These are phyloP conservation scores for Aspergillus piperis DNA, from an alignment of 2,329 filamentous ascomycete genomes.

Conservation along the genomic window DNA sequence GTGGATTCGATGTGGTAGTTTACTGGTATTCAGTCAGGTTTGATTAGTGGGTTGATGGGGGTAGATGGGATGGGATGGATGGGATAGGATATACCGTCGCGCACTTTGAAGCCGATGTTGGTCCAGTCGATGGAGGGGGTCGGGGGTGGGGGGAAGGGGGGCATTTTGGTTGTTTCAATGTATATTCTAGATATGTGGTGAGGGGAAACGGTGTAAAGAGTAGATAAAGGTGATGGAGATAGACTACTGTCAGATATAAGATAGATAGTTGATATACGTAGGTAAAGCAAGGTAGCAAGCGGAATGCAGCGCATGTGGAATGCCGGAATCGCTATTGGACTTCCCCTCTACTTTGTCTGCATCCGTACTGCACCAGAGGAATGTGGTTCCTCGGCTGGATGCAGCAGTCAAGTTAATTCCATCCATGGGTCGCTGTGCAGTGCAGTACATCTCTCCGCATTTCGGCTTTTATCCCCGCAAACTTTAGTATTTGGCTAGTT, in stretches of 20 bases:
- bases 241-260: background rate
- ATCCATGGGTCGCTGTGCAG: too few relatives aligned
- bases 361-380: too few relatives aligned
- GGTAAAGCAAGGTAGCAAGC: background rate
- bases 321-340: too few relatives aligned
- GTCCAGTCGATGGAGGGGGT: conserved; percentile 68
- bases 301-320: too few relatives aligned
- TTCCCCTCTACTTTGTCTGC: too few relatives aligned
- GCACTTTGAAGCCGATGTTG: conserved; percentile 88
- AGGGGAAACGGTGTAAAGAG: background rate
- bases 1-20: conserved; percentile 92
- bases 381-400: too few relatives aligned
- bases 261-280: background rate
- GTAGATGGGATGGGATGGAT: background rate
- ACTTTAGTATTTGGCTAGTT: too few relatives aligned
- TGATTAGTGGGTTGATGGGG: background rate
- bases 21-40: conserved; percentile 50
- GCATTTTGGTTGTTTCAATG: conserved; percentile 2
- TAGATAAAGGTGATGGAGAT: background rate
- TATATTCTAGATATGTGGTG: too few relatives aligned
- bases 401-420: too few relatives aligned
- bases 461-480: too few relatives aligned
- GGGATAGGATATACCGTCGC: conserved; percentile 65
- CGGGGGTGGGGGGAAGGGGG: conserved; percentile 36
- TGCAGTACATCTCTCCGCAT: too few relatives aligned